Conservation (phyloP, 306 rosid genomes). For the Quillaja saponaria region DNA sequence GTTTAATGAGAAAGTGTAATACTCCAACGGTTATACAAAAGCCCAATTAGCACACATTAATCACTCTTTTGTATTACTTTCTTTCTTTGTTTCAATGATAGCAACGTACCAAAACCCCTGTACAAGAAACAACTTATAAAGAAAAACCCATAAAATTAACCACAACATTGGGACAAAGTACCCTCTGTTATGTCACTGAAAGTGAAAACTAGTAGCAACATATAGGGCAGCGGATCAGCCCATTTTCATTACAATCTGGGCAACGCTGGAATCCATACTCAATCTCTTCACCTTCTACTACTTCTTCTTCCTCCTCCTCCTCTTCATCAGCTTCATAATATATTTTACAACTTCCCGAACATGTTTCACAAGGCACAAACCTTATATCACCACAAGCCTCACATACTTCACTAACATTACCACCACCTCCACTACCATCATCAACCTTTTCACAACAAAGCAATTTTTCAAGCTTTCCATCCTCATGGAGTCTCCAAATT, state of each 20-base stretch:
- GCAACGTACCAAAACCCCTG: slow-evolving; percentile 43
- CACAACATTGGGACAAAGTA: slow-evolving; percentile 37
- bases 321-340: slow-evolving; percentile 52
- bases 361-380: slow-evolving; percentile 88
- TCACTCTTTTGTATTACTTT: slow-evolving; percentile 22
- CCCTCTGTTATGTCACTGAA: slow-evolving; percentile 36
- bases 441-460: slow-evolving; percentile 55
- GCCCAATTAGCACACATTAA: slow-evolving; percentile 21
- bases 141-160: slow-evolving; percentile 23
- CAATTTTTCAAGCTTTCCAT: slow-evolving; percentile 75
- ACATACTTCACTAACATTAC: slow-evolving; percentile 48
- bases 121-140: slow-evolving; percentile 53
- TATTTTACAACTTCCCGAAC: slow-evolving; percentile 93
- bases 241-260: slow-evolving; percentile 88
- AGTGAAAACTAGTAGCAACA: slow-evolving; percentile 54
- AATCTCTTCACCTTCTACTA: slow-evolving; percentile 32
- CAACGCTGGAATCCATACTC: slow-evolving; percentile 77
- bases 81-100: slow-evolving; percentile 18
- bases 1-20: too few species aligned
- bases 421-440: slow-evolving; percentile 24
- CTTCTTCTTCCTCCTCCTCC: slow-evolving; percentile 38
- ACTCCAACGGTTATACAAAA: not conserved
- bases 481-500: slow-evolving; percentile 67
- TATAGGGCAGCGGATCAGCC: slow-evolving; percentile 70
- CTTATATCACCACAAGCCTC: slow-evolving; percentile 87